phyloP scores from a whole-genome alignment of 169 alveolate genomes.

The Plasmodium ovale region DNA sequence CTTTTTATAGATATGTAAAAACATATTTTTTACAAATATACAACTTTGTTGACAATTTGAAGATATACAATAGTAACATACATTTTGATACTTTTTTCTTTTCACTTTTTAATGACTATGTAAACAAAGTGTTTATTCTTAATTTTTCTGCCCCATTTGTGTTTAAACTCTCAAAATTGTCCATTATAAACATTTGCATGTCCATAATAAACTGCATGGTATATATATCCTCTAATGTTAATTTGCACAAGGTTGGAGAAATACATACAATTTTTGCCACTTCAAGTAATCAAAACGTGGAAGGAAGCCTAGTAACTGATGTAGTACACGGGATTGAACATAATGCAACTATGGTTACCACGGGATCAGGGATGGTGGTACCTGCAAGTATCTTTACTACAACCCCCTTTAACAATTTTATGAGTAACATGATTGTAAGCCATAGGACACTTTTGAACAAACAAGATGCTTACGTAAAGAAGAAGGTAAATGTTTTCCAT shows the following conservation, averaged over 20 bases:
- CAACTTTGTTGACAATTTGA: constrained; percentile 4
- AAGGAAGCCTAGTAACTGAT: neutral
- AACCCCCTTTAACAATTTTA: constrained; percentile 8
- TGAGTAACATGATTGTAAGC: constrained; percentile 55
- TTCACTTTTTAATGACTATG: constrained; percentile 42
- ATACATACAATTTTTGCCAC: neutral
- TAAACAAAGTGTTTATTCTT: constrained; percentile 38
- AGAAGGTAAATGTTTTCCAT: constrained; percentile 44
- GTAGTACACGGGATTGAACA: neutral
- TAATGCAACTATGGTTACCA: neutral
- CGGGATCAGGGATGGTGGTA: neutral
- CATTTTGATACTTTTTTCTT: constrained; percentile 30
- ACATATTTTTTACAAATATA: constrained; percentile 43
- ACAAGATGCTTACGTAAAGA: neutral
- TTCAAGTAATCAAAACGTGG: neutral
- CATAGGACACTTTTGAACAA: constrained; percentile 28
- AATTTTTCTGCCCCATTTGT: constrained; percentile 48
- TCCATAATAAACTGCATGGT: constrained; percentile 48
- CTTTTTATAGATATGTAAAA: constrained; percentile 55
- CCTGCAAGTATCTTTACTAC: neutral
- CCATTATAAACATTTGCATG: constrained; percentile 14
- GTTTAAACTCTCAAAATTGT: constrained; percentile 17
- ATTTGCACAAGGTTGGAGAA: constrained; percentile 2
- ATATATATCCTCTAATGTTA: neutral
- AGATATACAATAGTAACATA: neutral